Evolutionary conservation across 176 grass and related monocot genomes (phyloP).

Genomic region (Bolboschoenus planiculmis): DNA sequence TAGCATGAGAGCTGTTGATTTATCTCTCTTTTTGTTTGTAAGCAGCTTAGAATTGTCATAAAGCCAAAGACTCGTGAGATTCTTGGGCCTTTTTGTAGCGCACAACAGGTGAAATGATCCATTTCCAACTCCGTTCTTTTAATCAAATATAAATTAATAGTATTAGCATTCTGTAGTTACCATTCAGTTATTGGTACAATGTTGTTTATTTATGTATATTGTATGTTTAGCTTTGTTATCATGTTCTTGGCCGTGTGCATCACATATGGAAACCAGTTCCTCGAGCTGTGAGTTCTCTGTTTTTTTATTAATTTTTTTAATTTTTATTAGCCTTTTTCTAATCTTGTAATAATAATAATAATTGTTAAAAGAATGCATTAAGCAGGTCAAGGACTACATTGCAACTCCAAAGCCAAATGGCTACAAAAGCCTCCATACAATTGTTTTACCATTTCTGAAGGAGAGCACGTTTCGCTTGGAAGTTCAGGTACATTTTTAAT

Average conservation of each 20-base stretch:
- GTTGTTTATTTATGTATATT: conserved; percentile 19
- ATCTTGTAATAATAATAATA: background rate
- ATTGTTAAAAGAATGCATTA: conserved; percentile 8
- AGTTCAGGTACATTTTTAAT: conserved; percentile 43
- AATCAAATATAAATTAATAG: background rate
- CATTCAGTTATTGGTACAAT: conserved; percentile 15
- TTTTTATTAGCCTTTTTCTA: conserved; percentile 17
- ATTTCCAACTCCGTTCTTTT: conserved; percentile 18
- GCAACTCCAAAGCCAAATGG: conserved; percentile 99
- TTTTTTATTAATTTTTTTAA: conserved; percentile 5
- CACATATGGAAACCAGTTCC: conserved; percentile 95
- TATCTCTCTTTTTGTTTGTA: conserved; percentile 24
- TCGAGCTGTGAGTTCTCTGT: conserved; percentile 73
- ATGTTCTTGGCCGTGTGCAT: conserved; percentile 98
- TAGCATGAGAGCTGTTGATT: conserved; percentile 7
- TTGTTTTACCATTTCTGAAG: conserved; percentile 96
- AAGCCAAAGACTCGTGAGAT: conserved; percentile 78
- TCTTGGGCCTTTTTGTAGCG: conserved; percentile 80
- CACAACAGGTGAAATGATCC: conserved; percentile 61
- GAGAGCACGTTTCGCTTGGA: conserved; percentile 97
- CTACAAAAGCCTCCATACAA: conserved; percentile 91
- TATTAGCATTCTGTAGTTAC: background rate
- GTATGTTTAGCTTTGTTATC: conserved; percentile 86
- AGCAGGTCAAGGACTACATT: conserved; percentile 94
- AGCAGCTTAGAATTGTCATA: conserved; percentile 80